phyloP scores from a whole-genome alignment of 208 protist species.

The Crithidia thermophila region DNA sequence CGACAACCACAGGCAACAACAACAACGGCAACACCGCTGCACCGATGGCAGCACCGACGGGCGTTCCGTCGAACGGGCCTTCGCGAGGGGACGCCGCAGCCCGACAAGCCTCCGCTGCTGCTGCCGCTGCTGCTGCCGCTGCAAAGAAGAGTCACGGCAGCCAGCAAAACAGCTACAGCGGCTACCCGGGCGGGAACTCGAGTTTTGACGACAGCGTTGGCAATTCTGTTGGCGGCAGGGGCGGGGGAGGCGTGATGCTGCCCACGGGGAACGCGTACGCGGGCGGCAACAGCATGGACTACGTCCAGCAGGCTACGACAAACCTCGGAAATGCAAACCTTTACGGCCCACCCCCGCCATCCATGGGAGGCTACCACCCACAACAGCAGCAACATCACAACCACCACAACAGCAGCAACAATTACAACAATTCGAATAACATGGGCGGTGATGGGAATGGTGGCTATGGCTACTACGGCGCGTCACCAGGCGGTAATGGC shows the following conservation, averaged over 20 bases:
- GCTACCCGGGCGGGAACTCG: background rate
- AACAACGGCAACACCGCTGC: background rate
- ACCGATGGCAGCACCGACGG: background rate
- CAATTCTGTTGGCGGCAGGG: background rate
- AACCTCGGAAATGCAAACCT: too few relatives aligned
- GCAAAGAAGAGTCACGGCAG: background rate
- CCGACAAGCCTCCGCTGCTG: conserved; percentile 3
- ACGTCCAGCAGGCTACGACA: too few relatives aligned
- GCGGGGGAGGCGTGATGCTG: background rate
- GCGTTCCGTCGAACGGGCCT: background rate
- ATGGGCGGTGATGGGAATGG: background rate
- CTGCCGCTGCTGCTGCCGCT: background rate
- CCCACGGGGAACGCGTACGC: background rate
- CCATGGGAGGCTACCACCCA: too few relatives aligned
- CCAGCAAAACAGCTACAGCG: conserved; percentile 2
- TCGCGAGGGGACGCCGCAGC: conserved; percentile 15
- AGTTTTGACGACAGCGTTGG: background rate
- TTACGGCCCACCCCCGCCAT: too few relatives aligned
- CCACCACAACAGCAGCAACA: conserved; percentile 13
- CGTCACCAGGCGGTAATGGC: background rate
- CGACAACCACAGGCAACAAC: background rate
- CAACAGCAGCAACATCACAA: background rate
- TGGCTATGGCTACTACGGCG: conserved; percentile 5
- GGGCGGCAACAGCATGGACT: too few relatives aligned
- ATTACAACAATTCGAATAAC: conserved; percentile 9